Evolutionary conservation across 495 filamentous ascomycete species (phyloP), one percentile per base, ranked within the genome.

Genomic region (Neurospora pannonica): DNA sequence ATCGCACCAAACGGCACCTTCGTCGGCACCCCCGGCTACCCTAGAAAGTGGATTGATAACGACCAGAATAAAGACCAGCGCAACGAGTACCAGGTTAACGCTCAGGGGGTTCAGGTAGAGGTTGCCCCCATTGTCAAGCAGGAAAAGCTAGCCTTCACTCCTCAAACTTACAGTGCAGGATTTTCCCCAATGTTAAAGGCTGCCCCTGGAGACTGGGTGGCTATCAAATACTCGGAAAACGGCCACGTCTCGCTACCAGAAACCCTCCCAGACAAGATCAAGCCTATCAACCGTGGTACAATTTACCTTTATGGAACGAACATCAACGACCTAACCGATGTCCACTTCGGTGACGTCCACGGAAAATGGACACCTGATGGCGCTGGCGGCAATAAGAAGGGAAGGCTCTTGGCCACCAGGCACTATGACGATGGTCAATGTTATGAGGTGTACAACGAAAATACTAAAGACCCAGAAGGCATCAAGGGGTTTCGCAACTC

Each of bases 371-470:
- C 87, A 38, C 76, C 83, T 3, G 90, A 92, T 42, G 94, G 94
- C 70, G 91, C 86, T 1, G 94, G 93, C 42, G 94, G 93, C 15
- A 90, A 97, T 77, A 84, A 85, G 46, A 89, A 90, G 37, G 94
- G 94, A 24, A 84, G 85, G 37, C 89, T 97, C 8, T 83, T 97
- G 24, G 89, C 91, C 1, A 89, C 86, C 4, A 88, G 93, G 70
- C 87, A 91, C 79, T 97, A 88, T 81, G 94, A 97, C 78, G 94
- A 97, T 76, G 91, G 90, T 19, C 91, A 90, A 69, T 97, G 94
- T 85, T n/a, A n/a, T n/a, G n/a, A n/a, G n/a, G n/a, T n/a, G n/a
- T n/a, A n/a, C n/a, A n/a, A n/a, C n/a, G n/a, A n/a, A n/a, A n/a
- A n/a, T n/a, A n/a, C n/a, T n/a, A n/a, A n/a, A n/a, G n/a, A n/a